Percentiles rank a stretch among this genome's conserved stretches.
phyloP scores from a whole-genome alignment of 192 early-diverging fungal species.

The Thamnidium elegans region DNA sequence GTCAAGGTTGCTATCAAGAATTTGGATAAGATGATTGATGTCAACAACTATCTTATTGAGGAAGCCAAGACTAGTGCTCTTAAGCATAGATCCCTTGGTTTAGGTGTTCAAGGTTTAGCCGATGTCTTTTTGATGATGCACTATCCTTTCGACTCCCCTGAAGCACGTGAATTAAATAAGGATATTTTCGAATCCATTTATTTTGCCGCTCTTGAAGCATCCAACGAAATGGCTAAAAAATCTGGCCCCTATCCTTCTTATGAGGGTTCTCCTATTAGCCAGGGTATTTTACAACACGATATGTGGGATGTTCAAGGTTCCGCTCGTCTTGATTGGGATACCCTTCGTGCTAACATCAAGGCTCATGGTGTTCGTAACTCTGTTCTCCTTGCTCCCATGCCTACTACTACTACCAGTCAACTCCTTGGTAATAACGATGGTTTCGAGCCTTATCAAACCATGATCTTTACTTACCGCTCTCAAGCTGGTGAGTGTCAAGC shows the following conservation, averaged over 20 bases:
- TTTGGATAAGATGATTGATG: slow-evolving; percentile 95
- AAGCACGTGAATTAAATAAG: slow-evolving; percentile 80
- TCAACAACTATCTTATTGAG: slow-evolving; percentile 90
- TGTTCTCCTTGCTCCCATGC: slow-evolving; percentile 93
- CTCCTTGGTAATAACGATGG: slow-evolving; percentile 97
- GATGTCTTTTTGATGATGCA: slow-evolving; percentile 95
- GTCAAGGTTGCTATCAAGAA: slow-evolving; percentile 86
- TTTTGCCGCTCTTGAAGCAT: slow-evolving; percentile 86
- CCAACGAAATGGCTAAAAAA: slow-evolving; percentile 79
- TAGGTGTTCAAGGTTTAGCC: slow-evolving; percentile 92
- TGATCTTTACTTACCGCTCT: slow-evolving; percentile 91
- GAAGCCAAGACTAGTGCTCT: slow-evolving; percentile 84
- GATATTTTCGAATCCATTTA: slow-evolving; percentile 95
- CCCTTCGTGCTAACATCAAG: slow-evolving; percentile 71
- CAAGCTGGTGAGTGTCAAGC: slow-evolving; percentile 95
- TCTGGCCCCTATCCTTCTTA: slow-evolving; percentile 83
- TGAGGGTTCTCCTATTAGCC: slow-evolving; percentile 77
- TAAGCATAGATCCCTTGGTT: slow-evolving; percentile 87
- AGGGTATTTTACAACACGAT: slow-evolving; percentile 88
- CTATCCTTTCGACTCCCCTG: slow-evolving; percentile 85
- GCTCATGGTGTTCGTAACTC: slow-evolving; percentile 87
- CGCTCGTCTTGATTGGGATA: slow-evolving; percentile 84
- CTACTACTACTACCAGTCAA: slow-evolving; percentile 90
- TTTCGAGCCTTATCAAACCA: slow-evolving; percentile 87
- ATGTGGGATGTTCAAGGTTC: slow-evolving; percentile 82